Conservation (phyloP, 352 stramenopile species). For the Pythium rishiriense region DNA sequence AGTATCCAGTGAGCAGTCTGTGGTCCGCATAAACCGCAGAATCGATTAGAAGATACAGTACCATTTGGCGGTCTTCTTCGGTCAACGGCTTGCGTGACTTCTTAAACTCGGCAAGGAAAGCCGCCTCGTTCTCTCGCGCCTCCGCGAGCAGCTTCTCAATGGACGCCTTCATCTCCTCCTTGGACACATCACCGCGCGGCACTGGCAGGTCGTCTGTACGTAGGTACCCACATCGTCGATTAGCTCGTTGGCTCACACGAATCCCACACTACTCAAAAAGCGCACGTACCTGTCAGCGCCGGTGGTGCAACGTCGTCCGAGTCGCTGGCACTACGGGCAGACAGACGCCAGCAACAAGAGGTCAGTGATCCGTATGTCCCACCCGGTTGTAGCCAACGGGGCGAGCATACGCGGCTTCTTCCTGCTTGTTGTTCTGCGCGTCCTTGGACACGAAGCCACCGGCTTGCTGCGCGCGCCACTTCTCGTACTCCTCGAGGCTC, state of each 20-base stretch:
- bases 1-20: background rate
- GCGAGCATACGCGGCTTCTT: conserved; percentile 28
- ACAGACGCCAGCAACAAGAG: no score
- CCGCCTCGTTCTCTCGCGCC: conserved; percentile 78
- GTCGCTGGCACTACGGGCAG: background rate
- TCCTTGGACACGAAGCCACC: conserved; percentile 34
- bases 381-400: background rate
- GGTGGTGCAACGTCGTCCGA: conserved; percentile 11
- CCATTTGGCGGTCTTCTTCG: conserved; percentile 81
- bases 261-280: background rate
- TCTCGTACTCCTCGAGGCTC: conserved; percentile 86
- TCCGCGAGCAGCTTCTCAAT: conserved; percentile 75
- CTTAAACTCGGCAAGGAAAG: conserved; percentile 79
- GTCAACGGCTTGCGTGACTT: conserved; percentile 42
- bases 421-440: conserved; percentile 38
- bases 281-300: conserved; percentile 19
- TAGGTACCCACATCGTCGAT: background rate
- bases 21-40: background rate
- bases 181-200: conserved; percentile 51
- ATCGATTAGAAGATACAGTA: conserved; percentile 14
- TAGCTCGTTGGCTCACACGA: background rate
- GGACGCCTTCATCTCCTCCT: conserved; percentile 66
- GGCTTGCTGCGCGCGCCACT: conserved; percentile 77
- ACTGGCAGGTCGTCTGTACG: conserved; percentile 48
- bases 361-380: background rate